Percentiles rank a stretch among this genome's conserved stretches.
phyloP scores from a whole-genome alignment of 2,329 filamentous ascomycete genomes.

The Hawksworthiomyces lignivorus region DNA sequence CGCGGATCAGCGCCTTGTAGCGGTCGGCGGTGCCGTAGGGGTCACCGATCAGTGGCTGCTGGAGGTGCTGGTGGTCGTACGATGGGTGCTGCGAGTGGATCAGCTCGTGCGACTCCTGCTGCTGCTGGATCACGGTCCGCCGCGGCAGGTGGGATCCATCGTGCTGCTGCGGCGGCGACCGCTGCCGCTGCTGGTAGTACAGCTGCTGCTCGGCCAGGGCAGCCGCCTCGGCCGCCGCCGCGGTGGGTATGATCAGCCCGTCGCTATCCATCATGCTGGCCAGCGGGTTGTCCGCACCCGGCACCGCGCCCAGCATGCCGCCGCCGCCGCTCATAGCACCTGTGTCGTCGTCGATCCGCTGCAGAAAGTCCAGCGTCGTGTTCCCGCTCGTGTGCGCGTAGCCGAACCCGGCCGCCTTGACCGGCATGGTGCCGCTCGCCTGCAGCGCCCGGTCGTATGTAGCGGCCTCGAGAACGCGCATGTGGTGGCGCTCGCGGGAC shows the following conservation, averaged over 20 bases:
- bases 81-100: conserved; percentile 4
- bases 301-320: background rate
- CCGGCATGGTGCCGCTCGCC: conserved; percentile 28
- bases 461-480: conserved; percentile 15
- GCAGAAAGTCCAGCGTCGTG: conserved; percentile 48
- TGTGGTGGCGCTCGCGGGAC: conserved; percentile 27
- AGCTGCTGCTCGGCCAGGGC: conserved; percentile 6
- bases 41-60: conserved; percentile 23
- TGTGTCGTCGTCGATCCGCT: conserved; percentile 41
- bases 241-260: background rate
- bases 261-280: conserved; percentile 8
- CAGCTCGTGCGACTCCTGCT: background rate
- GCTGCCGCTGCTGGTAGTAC: conserved; percentile 7
- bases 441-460: conserved; percentile 15
- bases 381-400: conserved; percentile 45
- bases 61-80: conserved; percentile 6
- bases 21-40: conserved; percentile 42
- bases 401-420: conserved; percentile 42
- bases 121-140: background rate
- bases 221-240: conserved; percentile 4
- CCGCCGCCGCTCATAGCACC: conserved; percentile 20
- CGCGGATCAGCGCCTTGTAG: conserved; percentile 51
- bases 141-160: background rate
- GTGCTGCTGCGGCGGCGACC: background rate
- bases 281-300: background rate